Conservation (phyloP, 192 early-diverging fungal genomes). For the Cetraspora pellucida region DNA sequence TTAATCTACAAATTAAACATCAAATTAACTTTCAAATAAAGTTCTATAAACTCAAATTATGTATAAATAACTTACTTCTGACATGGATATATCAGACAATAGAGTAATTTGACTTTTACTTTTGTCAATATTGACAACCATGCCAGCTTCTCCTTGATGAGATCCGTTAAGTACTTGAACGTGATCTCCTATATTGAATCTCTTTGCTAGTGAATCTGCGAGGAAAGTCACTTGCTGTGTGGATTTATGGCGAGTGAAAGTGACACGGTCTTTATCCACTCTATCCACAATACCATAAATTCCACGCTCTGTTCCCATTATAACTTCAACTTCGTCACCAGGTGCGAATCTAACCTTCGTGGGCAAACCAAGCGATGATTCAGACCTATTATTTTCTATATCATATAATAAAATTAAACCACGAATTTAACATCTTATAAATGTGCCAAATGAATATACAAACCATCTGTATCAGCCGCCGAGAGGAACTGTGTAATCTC, state of each 20-base stretch:
- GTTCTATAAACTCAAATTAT: neutral
- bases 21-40: neutral
- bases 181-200: constrained; percentile 90
- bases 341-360: constrained; percentile 62
- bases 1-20: constrained; percentile 50
- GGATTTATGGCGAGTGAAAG: constrained; percentile 62
- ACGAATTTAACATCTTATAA: neutral
- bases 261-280: constrained; percentile 72
- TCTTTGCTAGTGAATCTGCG: constrained; percentile 79
- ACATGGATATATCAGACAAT: constrained; percentile 66
- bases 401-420: too few species aligned
- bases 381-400: neutral
- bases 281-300: constrained; percentile 75
- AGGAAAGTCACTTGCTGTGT: constrained; percentile 55
- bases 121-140: constrained; percentile 85
- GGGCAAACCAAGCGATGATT: neutral
- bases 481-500: constrained; percentile 85
- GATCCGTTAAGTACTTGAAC: constrained; percentile 90
- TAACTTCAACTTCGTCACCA: constrained; percentile 87
- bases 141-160: constrained; percentile 82
- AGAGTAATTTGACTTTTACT: constrained; percentile 71
- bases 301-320: constrained; percentile 80
- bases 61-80: constrained; percentile 47
- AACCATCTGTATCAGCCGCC: constrained; percentile 39
- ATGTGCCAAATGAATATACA: neutral